These are phyloP conservation scores for Colletotrichum chlorophyti DNA, from an alignment of 2,329 filamentous ascomycete genomes.

Conservation along the genomic window DNA sequence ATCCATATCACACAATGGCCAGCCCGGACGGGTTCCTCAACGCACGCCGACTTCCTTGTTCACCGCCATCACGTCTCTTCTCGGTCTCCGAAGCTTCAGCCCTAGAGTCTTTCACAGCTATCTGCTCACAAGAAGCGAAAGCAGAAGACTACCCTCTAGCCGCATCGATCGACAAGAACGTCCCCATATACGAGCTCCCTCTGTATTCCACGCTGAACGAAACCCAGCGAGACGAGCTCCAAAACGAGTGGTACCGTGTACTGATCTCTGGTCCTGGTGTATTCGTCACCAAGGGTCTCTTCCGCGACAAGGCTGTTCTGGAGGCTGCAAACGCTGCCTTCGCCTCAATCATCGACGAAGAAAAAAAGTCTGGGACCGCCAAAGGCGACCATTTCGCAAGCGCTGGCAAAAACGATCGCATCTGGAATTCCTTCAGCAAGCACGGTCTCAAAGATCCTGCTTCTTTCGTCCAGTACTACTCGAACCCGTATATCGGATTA, in stretches of 20 bases:
- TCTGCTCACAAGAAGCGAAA: slow-evolving; percentile 49
- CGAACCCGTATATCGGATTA: slow-evolving; percentile 62
- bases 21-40: background rate
- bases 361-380: slow-evolving; percentile 40
- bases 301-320: slow-evolving; percentile 49
- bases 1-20: background rate
- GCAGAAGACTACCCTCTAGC: slow-evolving; percentile 55
- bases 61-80: slow-evolving; percentile 31
- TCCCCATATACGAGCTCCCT: slow-evolving; percentile 62
- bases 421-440: slow-evolving; percentile 73
- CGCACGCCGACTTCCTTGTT: background rate
- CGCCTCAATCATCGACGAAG: slow-evolving; percentile 52
- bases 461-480: slow-evolving; percentile 64
- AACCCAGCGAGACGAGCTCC: slow-evolving; percentile 46
- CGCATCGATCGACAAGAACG: slow-evolving; percentile 50
- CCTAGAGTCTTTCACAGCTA: slow-evolving; percentile 49
- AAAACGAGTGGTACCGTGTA: slow-evolving; percentile 67
- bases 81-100: slow-evolving; percentile 39
- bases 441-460: slow-evolving; percentile 58
- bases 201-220: slow-evolving; percentile 37
- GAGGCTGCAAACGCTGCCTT: slow-evolving; percentile 55
- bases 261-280: slow-evolving; percentile 65
- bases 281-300: slow-evolving; percentile 62
- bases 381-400: slow-evolving; percentile 68
- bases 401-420: slow-evolving; percentile 62